Evolutionary conservation across 257 asterid genomes (phyloP).

Genomic region (Eustoma russellianum): DNA sequence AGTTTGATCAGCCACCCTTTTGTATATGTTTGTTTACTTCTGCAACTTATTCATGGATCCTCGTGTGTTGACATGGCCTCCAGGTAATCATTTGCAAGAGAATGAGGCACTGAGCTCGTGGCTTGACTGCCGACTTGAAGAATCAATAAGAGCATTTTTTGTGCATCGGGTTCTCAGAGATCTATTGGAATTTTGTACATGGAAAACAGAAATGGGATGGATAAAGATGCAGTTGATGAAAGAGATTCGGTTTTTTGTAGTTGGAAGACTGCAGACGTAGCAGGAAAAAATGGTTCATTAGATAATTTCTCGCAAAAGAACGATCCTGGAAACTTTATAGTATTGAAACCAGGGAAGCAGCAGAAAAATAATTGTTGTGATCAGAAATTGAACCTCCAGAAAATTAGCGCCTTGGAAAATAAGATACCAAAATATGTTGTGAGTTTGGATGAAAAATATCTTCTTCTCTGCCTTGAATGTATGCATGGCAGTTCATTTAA

Average conservation of each 20-base stretch:
- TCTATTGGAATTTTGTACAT: constrained; percentile 27
- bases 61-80: not conserved
- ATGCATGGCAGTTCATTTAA: constrained; percentile 41
- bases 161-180: constrained; percentile 23
- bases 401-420: constrained; percentile 21
- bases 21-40: not conserved
- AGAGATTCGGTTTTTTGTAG: constrained; percentile 21
- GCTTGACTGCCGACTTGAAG: constrained; percentile 4
- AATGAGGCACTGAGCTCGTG: not conserved
- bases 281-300: constrained; percentile 23
- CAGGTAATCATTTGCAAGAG: not conserved
- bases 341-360: constrained; percentile 12
- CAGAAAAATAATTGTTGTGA: constrained; percentile 20
- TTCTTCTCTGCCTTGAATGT: constrained; percentile 56
- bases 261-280: constrained; percentile 23
- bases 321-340: constrained; percentile 20
- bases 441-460: constrained; percentile 60
- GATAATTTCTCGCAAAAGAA: constrained; percentile 13
- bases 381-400: constrained; percentile 31
- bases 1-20: no score
- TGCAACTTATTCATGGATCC: not conserved
- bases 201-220: constrained; percentile 24
- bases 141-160: not conserved
- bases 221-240: constrained; percentile 23
- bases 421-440: constrained; percentile 52